These are phyloP conservation scores for Fusarium aywerte DNA, from an alignment of 2,329 filamentous ascomycete species.

Conservation along the genomic window DNA sequence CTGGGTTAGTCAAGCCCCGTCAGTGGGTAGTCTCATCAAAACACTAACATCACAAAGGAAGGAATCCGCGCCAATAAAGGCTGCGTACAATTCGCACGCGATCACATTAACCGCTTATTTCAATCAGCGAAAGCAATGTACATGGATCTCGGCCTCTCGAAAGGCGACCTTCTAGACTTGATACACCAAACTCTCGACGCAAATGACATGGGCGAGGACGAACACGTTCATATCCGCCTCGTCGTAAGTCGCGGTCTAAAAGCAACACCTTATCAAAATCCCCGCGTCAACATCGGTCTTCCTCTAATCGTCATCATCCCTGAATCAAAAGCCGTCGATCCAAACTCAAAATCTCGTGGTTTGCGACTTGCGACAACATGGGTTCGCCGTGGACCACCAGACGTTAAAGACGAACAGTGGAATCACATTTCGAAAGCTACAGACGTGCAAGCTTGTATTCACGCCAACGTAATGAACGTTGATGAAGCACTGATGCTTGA, in stretches of 20 bases:
- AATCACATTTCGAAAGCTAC: conserved; percentile 14
- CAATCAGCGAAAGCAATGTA: conserved; percentile 18
- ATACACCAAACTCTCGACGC: background rate
- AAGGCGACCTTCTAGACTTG: background rate
- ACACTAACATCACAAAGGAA: background rate
- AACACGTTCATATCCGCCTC: conserved; percentile 12
- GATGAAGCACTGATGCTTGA: conserved; percentile 5
- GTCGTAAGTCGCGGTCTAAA: background rate
- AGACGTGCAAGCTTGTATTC: conserved; percentile 4
- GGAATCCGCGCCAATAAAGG: conserved; percentile 19
- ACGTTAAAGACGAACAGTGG: conserved; percentile 15
- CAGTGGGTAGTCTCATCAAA: fast-evolving
- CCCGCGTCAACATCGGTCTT: background rate
- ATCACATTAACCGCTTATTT: background rate
- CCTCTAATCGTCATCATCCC: conserved; percentile 13
- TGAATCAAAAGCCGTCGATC: conserved; percentile 6
- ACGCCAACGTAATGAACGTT: conserved; percentile 6
- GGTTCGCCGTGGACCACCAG: background rate
- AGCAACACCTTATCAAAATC: conserved; percentile 3
- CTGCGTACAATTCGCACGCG: background rate
- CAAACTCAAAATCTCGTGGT: background rate
- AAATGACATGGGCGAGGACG: background rate
- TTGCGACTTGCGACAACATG: background rate
- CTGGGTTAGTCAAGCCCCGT: fast-evolving
- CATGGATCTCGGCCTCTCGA: background rate